Evolutionary conservation across 768 basidiomycete genomes (phyloP).

Genomic region (Lentinula sp.): DNA sequence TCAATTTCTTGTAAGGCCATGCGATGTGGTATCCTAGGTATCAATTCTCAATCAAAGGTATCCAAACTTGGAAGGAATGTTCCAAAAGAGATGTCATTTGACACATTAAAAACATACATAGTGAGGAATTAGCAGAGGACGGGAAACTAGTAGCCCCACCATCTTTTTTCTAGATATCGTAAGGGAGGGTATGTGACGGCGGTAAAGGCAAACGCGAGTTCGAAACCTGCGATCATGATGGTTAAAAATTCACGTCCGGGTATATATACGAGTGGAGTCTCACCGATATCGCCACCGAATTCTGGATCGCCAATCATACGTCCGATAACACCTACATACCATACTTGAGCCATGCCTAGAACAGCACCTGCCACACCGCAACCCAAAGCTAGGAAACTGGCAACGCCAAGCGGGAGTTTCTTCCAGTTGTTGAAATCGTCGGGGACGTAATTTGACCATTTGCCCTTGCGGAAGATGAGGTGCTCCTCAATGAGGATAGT

Average conservation of each 20-base stretch:
- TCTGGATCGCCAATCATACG: slow-evolving; percentile 11
- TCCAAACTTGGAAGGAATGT: no score
- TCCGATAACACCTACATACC: slow-evolving; percentile 20
- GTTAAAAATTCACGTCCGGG: neutral
- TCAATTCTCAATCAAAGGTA: neutral
- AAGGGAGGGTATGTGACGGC: slow-evolving; percentile 4
- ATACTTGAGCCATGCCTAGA: slow-evolving; percentile 24
- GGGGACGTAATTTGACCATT: slow-evolving; percentile 25
- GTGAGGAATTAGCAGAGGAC: neutral
- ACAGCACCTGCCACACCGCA: slow-evolving; percentile 29
- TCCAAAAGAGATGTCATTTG: neutral
- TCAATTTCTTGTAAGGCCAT: no score
- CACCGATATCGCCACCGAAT: slow-evolving; percentile 5
- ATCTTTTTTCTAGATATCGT: slow-evolving; percentile 2
- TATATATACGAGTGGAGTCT: neutral
- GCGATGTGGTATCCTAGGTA: no score
- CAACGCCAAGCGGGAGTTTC: slow-evolving; percentile 30
- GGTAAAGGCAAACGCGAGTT: neutral
- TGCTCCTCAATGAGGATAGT: slow-evolving; percentile 41
- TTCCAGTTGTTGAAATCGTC: slow-evolving; percentile 24
- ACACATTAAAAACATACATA: neutral
- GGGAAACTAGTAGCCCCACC: neutral
- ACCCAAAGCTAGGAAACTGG: slow-evolving; percentile 23
- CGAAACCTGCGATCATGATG: neutral
- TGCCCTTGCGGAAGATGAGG: slow-evolving; percentile 36